These are phyloP conservation scores for Boletus edulis DNA, from an alignment of 768 basidiomycete genomes.

Conservation along the genomic window DNA sequence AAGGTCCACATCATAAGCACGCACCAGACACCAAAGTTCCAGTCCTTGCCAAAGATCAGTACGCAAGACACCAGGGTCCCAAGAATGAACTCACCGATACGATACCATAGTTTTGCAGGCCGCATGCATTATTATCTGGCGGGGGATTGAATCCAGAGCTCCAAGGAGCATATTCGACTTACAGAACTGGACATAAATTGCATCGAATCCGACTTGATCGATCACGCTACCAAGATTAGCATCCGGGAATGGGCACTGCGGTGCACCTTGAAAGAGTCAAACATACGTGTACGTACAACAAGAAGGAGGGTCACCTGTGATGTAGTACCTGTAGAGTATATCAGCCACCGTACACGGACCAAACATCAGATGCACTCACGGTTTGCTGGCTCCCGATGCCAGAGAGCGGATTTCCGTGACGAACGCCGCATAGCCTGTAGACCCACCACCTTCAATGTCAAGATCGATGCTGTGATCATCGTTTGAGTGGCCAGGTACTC, in stretches of 20 bases:
- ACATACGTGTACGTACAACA: neutral
- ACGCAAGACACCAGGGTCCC: neutral
- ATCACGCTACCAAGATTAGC: conserved; percentile 56
- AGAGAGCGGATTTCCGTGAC: conserved; percentile 26
- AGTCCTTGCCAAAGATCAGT: conserved; percentile 39
- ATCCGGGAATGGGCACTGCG: conserved; percentile 67
- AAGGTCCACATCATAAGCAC: conserved; percentile 1
- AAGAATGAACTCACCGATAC: conserved; percentile 43
- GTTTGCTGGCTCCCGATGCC: conserved; percentile 23
- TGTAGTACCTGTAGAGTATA: conserved; percentile 47
- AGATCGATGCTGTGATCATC: conserved; percentile 52
- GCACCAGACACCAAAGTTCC: conserved; percentile 36
- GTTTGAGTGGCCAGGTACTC: neutral
- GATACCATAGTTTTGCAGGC: conserved; percentile 47
- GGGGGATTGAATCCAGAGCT: neutral
- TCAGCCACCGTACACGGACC: neutral
- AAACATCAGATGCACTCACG: conserved; percentile 5
- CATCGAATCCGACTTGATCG: conserved; percentile 63
- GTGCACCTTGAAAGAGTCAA: conserved; percentile 19
- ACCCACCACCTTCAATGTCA: conserved; percentile 70
- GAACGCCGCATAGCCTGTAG: conserved; percentile 49
- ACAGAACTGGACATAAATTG: conserved; percentile 72
- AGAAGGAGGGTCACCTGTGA: conserved; percentile 40
- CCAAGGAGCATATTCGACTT: neutral
- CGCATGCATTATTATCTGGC: conserved; percentile 44